Evolutionary conservation across 1,284 basidiomycete species (phyloP), one percentile per base, ranked within the genome.

Genomic region (Ceratobasidium sp.): DNA sequence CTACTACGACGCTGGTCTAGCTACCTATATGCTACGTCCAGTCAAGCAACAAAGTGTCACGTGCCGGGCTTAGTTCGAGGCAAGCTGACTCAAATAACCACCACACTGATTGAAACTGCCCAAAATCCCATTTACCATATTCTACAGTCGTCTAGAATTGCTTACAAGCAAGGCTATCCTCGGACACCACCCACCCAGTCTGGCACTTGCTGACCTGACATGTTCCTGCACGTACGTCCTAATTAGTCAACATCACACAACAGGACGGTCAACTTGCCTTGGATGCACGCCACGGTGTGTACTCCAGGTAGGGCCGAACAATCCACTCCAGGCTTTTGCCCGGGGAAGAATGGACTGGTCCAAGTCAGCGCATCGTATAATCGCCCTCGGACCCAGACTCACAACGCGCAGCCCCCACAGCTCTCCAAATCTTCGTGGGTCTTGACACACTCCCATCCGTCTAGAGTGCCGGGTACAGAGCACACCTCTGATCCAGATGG

Each of bases 361-460:
- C 8, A 27, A 59, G 12, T 33, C 55, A 59, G 23, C 55, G 8
- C 55, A n/a, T 59, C 7, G 30, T 59, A 23, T 4, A 12, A 3
- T 12, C 16, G 12, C 8, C 2, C 23, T 23, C 30, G n/a, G 12
- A 44, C 20, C 20, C 18, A 60, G 38, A 54, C 55, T 44, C 48
- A 73, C 57, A 41, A 73, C 1, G 30, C 44, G 46, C 69, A 62
- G 12, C 69, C 69, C n/a, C 69, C 69, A 52, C 69, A 73, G 30
- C 38, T 73, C 44, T 73, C 38, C 41, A 73, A 48, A 50, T 73
- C 57, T 16, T 60, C 57, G 1, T 16, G 38, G 41, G 38, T 38
- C 14, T 73, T 73, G 38, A 73, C 23, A 50, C 69, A 73, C 16
- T 71, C 68, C 68, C 54, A 71, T 52, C 67, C 54, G 23, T 38